Conservation (phyloP, 441 rosid species). For the Melianthus villosus region DNA sequence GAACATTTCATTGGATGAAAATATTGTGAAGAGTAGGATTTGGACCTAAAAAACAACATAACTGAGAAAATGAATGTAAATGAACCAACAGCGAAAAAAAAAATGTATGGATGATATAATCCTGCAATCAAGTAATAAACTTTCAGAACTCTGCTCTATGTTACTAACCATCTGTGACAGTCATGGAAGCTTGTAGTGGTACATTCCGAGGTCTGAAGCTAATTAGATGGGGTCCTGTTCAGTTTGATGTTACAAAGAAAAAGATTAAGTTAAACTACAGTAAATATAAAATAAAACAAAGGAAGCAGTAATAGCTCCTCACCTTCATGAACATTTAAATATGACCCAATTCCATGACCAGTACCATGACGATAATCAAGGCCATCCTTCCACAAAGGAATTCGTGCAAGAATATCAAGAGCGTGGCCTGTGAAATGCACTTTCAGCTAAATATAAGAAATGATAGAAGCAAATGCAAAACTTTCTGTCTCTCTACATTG, state of each 20-base stretch:
- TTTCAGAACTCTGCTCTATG: background rate
- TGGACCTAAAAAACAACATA: too few species aligned
- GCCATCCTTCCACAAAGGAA: conserved; percentile 83
- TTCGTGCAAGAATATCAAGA: conserved; percentile 82
- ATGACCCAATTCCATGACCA: conserved; percentile 96
- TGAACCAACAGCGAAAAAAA: too few species aligned
- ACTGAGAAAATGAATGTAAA: too few species aligned
- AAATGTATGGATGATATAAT: background rate
- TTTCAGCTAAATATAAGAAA: too few species aligned
- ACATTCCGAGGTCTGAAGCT: conserved; percentile 72
- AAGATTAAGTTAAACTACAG: conserved; percentile 6
- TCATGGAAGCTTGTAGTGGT: conserved; percentile 90
- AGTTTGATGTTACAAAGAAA: conserved; percentile 2
- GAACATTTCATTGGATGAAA: too few species aligned
- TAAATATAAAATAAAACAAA: background rate
- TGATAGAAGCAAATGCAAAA: too few species aligned
- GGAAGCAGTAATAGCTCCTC: conserved; percentile 10
- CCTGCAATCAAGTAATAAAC: background rate
- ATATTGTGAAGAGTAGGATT: too few species aligned
- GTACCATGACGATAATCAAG: conserved; percentile 99
- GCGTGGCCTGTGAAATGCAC: conserved; percentile 89
- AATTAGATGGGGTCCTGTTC: conserved; percentile 77
- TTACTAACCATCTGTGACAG: conserved; percentile 83
- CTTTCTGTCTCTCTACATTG: too few species aligned
- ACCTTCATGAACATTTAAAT: conserved; percentile 92